Conservation (phyloP, 176 grass and related monocot genomes). For the Melocanna baccifera region DNA sequence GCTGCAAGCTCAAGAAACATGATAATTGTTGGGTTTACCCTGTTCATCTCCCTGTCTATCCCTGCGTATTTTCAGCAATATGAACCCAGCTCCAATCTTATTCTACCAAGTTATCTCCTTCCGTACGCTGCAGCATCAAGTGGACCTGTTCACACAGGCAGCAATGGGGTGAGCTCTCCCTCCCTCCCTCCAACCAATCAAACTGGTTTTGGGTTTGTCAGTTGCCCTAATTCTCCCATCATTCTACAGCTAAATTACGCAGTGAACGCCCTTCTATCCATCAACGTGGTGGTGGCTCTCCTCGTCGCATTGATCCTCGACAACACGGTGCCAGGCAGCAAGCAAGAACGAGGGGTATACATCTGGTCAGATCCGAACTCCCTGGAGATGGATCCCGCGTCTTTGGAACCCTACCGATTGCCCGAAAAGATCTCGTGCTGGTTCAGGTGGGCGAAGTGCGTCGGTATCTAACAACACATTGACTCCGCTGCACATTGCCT, state of each 20-base stretch:
- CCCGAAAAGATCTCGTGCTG: conserved; percentile 74
- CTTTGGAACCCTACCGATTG: conserved; percentile 72
- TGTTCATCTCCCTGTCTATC: conserved; percentile 89
- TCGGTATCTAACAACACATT: conserved; percentile 41
- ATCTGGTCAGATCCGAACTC: conserved; percentile 85
- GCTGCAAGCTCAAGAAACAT: conserved; percentile 96
- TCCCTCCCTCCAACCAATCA: neutral
- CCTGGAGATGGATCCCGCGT: conserved; percentile 60
- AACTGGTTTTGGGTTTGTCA: neutral
- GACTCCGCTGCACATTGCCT: neutral
- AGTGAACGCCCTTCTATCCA: conserved; percentile 79
- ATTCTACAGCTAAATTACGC: conserved; percentile 73
- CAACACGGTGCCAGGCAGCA: conserved; percentile 86
- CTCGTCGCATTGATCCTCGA: conserved; percentile 85
- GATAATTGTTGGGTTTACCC: conserved; percentile 97
- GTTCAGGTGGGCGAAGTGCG: conserved; percentile 77
- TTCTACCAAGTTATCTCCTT: conserved; percentile 88
- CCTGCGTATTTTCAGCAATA: conserved; percentile 91
- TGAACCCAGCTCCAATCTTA: conserved; percentile 68
- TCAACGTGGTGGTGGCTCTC: conserved; percentile 86
- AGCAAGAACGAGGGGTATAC: conserved; percentile 88
- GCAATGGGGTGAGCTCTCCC: conserved; percentile 45
- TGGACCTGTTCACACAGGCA: conserved; percentile 71
- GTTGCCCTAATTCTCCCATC: neutral
- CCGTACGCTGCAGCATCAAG: conserved; percentile 78